Evolutionary conservation across 2,329 filamentous ascomycete species (phyloP).

Genomic region (Aspergillus sp.): DNA sequence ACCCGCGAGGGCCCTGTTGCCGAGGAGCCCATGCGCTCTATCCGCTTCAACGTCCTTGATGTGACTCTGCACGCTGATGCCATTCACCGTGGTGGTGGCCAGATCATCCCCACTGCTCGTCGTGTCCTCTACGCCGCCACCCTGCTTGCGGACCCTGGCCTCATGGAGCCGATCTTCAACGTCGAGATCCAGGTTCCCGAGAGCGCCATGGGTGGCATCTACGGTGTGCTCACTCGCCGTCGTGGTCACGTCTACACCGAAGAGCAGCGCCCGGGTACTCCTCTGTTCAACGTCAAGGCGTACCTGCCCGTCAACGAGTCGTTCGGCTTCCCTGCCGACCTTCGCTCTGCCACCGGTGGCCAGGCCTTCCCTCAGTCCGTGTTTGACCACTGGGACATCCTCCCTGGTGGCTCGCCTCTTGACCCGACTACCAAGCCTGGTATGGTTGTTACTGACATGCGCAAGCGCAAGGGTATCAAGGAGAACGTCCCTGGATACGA

Average conservation of each 20-base stretch:
- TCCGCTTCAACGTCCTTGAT: constrained; percentile 99
- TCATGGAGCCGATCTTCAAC: constrained; percentile 96
- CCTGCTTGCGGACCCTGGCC: constrained; percentile 80
- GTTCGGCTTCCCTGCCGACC: constrained; percentile 97
- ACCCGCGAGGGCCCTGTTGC: constrained; percentile 93
- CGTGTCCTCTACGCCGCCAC: constrained; percentile 93
- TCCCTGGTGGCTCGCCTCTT: constrained; percentile 86
- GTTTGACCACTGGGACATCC: constrained; percentile 97
- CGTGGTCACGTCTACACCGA: constrained; percentile 99
- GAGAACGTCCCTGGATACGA: constrained; percentile 81
- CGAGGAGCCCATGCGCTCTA: constrained; percentile 94
- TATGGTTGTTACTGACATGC: constrained; percentile 75
- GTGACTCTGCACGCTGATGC: constrained; percentile 99
- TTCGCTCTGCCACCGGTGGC: constrained; percentile 84
- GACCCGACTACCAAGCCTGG: constrained; percentile 76
- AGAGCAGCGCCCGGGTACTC: constrained; percentile 96
- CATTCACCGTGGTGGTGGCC: constrained; percentile 98
- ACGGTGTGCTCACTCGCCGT: constrained; percentile 93
- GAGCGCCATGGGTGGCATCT: constrained; percentile 98
- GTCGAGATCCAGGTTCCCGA: constrained; percentile 99
- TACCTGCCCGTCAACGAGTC: constrained; percentile 96
- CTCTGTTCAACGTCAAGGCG: constrained; percentile 98
- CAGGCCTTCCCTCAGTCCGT: constrained; percentile 99
- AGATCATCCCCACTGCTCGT: constrained; percentile 95
- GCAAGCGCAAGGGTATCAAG: constrained; percentile 99